Evolutionary conservation across 306 rosid species (phyloP), one percentile per base, ranked within the genome.

Genomic region (Trichosanthes truncata): DNA sequence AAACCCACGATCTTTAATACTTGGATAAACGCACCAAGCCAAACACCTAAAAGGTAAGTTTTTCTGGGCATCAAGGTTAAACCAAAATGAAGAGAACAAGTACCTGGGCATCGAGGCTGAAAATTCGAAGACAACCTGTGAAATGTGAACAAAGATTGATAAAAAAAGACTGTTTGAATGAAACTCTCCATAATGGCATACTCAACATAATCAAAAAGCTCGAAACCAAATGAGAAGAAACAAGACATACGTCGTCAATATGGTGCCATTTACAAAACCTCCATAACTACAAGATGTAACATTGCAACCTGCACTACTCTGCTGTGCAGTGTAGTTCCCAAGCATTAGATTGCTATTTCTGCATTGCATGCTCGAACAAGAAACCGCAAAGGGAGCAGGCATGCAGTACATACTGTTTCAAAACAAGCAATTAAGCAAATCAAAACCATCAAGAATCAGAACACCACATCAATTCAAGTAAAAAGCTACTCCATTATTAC

Each of bases 311-410:
- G 79, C 98, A 80, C 94, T 78, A 80, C 83, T 90, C 78, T 88
- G 97, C 86, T 90, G 97, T 20, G 79, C 81, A 4, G 99, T 93
- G 74, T 73, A 80, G 78, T 96, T 96, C 68, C 99, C 99, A 1
- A 96, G 88, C 91, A 93, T 93, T 66, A 96, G 97, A 75, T 91
- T 91, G 87, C 97, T 96, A 80, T 65, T 85, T 81, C 74, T 89
- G 66, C 99, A 96, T 83, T 96, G 98, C 99, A 93, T 96, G 88
- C 97, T 96, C 20, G 99, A 91, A 89, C 99, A 96, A 56, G 98
- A 93, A 86, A 89, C 99, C 4, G 98, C 96, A 55, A 96, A 76
- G 41, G 99, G 90, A 76, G 99, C 96, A 18, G 99, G 98, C 96
- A 88, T 92, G 87, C 99, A 96, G 81, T 93, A 91, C 93, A 96